Base-by-base conservation (phyloP, 306 rosid species). In the Fragaria iinumae region DNA sequence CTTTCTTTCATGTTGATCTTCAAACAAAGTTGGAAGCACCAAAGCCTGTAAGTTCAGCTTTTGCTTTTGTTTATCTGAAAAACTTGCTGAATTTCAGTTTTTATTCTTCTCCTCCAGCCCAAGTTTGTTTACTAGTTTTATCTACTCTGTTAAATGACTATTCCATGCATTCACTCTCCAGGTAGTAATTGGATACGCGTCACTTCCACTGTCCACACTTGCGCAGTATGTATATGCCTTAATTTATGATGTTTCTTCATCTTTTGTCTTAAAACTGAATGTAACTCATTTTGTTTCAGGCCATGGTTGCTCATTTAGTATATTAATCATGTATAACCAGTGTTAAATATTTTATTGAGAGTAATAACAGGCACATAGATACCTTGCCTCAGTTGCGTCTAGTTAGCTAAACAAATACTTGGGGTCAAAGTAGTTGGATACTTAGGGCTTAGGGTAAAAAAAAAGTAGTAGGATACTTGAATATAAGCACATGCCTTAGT, bases 1-100 rank as follows among this genome's bases (percentile, higher is more conserved):
- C 97, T 25, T 91, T 95, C 76, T 92, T 80, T 80, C 96, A 95
- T 83, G 90, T 95, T 69, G 99, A 95, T 80, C 87, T 95, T 80
- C 99, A 95, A 85, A 91, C 99, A 72, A 95, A 95, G 80, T 78
- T 85, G 77, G 99, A 95, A 86, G 92, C 97, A 80, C 99, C 97
- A 63, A 92, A 89, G 83, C 97, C 99, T 23, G 99, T 95, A 80
- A 76, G 89, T 82, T 83, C 36, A 43, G 43, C 23, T 17, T 71
- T 79, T 72, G 48, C 68, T 23, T 50, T 21, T 77, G 29, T 74
- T 80, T 82, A 41, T 55, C 71, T 48, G 59, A 21, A 63, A 23
- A 43, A 39, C 64, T 77, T 83, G 62, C 9, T 76, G 76, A 41
- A 77, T 73, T 45, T 79, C 71, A 75, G 49, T 63, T 67, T 47